phyloP scores from a whole-genome alignment of 306 rosid genomes.

The Ziziphus jujuba region DNA sequence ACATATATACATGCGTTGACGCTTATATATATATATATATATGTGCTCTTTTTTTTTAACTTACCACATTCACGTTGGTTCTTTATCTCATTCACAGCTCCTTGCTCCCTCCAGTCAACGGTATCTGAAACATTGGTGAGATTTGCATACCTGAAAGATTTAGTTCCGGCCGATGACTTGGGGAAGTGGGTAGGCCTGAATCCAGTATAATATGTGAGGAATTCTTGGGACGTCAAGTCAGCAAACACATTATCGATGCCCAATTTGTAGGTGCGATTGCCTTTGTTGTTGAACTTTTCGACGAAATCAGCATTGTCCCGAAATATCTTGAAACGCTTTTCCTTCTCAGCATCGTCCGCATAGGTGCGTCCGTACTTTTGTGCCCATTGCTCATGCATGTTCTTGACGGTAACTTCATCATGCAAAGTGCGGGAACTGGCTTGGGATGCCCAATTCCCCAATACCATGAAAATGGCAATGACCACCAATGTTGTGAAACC shows the following conservation, averaged over 20 bases:
- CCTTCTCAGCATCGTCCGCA: constrained; percentile 25
- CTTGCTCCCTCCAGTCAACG: constrained; percentile 41
- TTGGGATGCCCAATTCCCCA: too few species aligned
- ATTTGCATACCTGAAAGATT: background rate
- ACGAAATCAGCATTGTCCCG: constrained; percentile 23
- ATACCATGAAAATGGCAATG: too few species aligned
- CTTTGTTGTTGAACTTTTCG: constrained; percentile 26
- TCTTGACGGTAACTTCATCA: too few species aligned
- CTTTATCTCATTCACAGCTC: constrained; percentile 34
- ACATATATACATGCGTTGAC: too few species aligned
- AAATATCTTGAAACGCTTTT: constrained; percentile 26
- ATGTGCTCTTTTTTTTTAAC: background rate
- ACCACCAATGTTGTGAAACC: too few species aligned
- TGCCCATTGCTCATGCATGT: too few species aligned
- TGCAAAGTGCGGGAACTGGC: too few species aligned
- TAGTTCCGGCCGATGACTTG: background rate
- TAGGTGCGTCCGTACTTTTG: constrained; percentile 1
- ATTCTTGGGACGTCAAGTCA: constrained; percentile 27
- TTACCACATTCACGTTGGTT: constrained; percentile 13
- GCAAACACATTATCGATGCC: constrained; percentile 25
- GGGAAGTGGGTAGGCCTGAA: background rate
- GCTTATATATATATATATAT: background rate
- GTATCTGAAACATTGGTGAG: constrained; percentile 16
- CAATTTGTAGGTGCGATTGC: constrained; percentile 17
- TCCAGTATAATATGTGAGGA: background rate